A percentile compares a stretch with the other conserved stretches of the same genome.
phyloP scores from a whole-genome alignment of 2,329 filamentous ascomycete genomes.

The Pezicula carpinea region DNA sequence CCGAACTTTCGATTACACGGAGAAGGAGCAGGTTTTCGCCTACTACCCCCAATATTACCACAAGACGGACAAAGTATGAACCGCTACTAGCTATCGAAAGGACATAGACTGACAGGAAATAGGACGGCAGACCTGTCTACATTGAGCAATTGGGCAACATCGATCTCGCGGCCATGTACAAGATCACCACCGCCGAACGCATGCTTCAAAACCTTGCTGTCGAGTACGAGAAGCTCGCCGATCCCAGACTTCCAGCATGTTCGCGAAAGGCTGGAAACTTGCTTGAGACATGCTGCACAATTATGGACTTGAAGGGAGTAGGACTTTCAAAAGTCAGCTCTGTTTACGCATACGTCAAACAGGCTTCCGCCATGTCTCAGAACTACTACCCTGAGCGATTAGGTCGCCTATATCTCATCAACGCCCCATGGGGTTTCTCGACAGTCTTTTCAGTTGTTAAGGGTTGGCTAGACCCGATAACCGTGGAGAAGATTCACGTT shows the following conservation, averaged over 20 bases:
- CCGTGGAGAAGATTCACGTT: constrained; percentile 92
- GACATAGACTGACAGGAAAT: constrained; percentile 10
- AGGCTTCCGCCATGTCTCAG: constrained; percentile 85
- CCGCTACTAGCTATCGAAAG: background rate
- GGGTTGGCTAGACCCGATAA: constrained; percentile 94
- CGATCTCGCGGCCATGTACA: constrained; percentile 83
- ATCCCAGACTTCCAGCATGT: constrained; percentile 90
- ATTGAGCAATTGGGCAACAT: constrained; percentile 95
- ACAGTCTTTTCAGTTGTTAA: constrained; percentile 82
- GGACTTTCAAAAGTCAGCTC: constrained; percentile 74
- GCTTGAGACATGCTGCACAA: constrained; percentile 95
- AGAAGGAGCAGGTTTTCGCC: constrained; percentile 78
- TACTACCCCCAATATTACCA: constrained; percentile 99
- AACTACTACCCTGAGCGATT: constrained; percentile 99
- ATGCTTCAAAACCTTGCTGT: constrained; percentile 96
- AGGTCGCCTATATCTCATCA: constrained; percentile 95
- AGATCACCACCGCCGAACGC: constrained; percentile 86
- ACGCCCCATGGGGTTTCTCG: constrained; percentile 93
- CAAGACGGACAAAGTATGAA: constrained; percentile 76
- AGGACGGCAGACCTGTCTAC: constrained; percentile 96
- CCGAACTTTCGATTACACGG: constrained; percentile 77
- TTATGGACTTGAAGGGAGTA: constrained; percentile 97
- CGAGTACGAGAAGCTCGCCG: constrained; percentile 94
- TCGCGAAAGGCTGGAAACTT: constrained; percentile 86
- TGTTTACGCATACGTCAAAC: constrained; percentile 83